Base-by-base conservation (phyloP, 176 grass and related monocot genomes). In the Zizania latifolia region DNA sequence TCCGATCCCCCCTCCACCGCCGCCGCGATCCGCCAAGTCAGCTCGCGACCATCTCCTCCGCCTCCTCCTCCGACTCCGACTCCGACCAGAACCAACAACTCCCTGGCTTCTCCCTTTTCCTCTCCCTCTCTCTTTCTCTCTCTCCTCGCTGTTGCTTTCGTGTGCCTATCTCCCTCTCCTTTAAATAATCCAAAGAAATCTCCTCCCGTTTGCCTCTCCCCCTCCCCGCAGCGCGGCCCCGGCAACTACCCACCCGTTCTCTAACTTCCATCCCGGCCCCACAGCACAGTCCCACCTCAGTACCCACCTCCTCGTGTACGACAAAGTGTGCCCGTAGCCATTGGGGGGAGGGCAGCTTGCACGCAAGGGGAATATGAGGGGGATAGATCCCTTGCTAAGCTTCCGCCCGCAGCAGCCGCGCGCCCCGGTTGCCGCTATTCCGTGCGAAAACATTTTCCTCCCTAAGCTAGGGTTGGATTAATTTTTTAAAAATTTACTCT, bases 61-160 rank as follows among this genome's bases (percentile, higher is more conserved):
- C 6, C 21, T 9, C 58, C 51, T 12, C 23, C 24, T 46, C 26
- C 65, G 6, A 38, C 33, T 56, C 71, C 65, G 50, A 73, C 75
- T 64, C 70, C 77, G 55, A 80, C 86, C 86, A 74, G 57, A 86
- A 82, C 81, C 79, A 86, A 72, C 81, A 43, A 80, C 89, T 81
- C 89, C 69, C 57, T 68, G 81, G 70, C 84, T 87, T 81, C 81
- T 0, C 80, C 71, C 77, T 84, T 64, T 89, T 72, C 75, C 61
- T 58, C 68, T 62, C 62, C 32, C 33, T 72, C 66, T 32, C n/a
- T 24, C 40, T 22, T 41, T 21, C 39, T 74, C 81, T 71, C 88
- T 58, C 88, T 35, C 44, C 43, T 73, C 73, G 81, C 86, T 83
- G 89, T 92, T 92, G 92, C 92, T 94, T 94, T 91, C 92, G 92